Evolutionary conservation across 2,329 filamentous ascomycete genomes (phyloP), one percentile per base, ranked within the genome.

Genomic region (Fusarium sublunatum): DNA sequence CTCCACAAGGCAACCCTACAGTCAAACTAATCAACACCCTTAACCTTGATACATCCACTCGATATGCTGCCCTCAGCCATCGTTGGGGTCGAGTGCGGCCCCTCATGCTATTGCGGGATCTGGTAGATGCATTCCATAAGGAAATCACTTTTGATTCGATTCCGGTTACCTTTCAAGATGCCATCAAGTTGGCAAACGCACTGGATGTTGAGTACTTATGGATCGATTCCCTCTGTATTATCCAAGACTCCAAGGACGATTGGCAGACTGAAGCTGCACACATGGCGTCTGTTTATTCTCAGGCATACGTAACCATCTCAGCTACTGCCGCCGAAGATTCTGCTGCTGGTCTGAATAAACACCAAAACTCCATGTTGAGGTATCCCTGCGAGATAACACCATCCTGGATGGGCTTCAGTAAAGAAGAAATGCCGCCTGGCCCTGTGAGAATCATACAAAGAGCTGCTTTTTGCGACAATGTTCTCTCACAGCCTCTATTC

Each of bases 201-300:
- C 31, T 66, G 7, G 54, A 26, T 4, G 41, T 67, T 4, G 53
- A 56, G 8, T 66, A 66, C 7, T 22, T 66, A 4, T 66, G 63
- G 63, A 66, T 66, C 22, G 63, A 66, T 15, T 67, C 62, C 3
- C 53, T 65, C 13, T 65, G 62, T 5, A 65, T 65, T 31, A 60
- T 64, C 4, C 63, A 65, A 31, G 63, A 65, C 38, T 67, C 59
- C 22, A 55, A 64, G 26, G 40, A 65, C n/a, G 63, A 65, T 24
- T 65, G 63, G 63, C 35, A 64, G 24, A 13, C 36, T 3, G 63
- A 65, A 46, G 62, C 63, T 24, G 45, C 58, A 11, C 48, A 54
- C 32, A 65, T 65, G 63, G 62, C 62, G 24, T 63, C 62, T 24
- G 53, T 66, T 22, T 65, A 65, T 12, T 66, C 62, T n/a, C 38